phyloP scores from a whole-genome alignment of 805 yeast species.

The Ogataea paraovalis region DNA sequence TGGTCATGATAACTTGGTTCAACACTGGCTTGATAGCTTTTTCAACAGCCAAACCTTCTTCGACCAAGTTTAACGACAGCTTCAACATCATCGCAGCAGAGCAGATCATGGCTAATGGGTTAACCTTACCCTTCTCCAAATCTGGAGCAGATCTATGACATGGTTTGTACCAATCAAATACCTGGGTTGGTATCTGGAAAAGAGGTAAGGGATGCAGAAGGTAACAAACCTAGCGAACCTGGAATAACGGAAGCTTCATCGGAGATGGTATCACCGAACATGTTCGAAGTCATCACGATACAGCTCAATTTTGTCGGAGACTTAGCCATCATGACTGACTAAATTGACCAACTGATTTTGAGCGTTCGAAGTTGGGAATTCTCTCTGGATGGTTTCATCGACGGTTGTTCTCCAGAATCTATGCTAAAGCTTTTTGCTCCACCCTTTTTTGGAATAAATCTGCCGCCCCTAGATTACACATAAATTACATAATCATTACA shows the following conservation, averaged over 20 bases:
- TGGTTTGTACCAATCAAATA: slow-evolving; percentile 96
- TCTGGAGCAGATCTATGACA: slow-evolving; percentile 99
- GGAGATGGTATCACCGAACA: slow-evolving; percentile 97
- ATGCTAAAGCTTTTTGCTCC: too few species aligned
- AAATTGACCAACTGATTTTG: slow-evolving; percentile 97
- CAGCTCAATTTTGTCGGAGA: slow-evolving; percentile 91
- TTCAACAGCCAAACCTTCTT: slow-evolving; percentile 87
- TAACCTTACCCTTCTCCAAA: slow-evolving; percentile 79
- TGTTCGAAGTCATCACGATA: slow-evolving; percentile 85
- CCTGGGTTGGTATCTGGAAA: slow-evolving; percentile 90
- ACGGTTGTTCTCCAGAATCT: slow-evolving; percentile 96
- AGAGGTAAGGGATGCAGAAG: slow-evolving; percentile 96
- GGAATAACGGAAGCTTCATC: slow-evolving; percentile 99
- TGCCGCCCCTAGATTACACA: too few species aligned
- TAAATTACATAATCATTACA: too few species aligned
- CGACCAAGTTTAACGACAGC: slow-evolving; percentile 74
- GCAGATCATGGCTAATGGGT: slow-evolving; percentile 92
- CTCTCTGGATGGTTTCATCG: slow-evolving; percentile 74
- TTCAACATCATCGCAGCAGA: slow-evolving; percentile 98
- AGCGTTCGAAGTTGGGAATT: slow-evolving; percentile 82
- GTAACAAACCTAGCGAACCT: slow-evolving; percentile 92
- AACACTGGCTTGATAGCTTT: slow-evolving; percentile 79
- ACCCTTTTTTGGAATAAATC: too few species aligned
- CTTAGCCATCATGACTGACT: slow-evolving; percentile 97
- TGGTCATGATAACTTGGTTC: slow-evolving; percentile 84